A percentile compares a stretch with the other conserved stretches of the same genome.
Conservation (phyloP, 208 protist genomes). For the Trypanosoma rangeli region DNA sequence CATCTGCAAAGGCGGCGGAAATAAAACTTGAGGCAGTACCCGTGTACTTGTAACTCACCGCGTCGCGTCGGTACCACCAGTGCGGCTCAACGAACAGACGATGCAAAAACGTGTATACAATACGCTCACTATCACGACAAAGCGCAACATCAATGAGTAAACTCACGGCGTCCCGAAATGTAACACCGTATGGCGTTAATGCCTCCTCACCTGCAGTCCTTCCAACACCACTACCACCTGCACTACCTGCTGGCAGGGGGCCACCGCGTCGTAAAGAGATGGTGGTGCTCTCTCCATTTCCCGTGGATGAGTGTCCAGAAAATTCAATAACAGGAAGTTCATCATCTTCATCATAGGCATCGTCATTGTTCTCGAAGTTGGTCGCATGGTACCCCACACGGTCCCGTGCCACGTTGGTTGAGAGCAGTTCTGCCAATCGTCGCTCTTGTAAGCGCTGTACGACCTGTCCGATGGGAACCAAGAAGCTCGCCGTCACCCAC, state of each 20-base stretch:
- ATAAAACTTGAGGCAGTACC: slow-evolving; percentile 56
- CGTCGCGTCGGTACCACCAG: slow-evolving; percentile 62
- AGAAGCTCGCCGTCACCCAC: slow-evolving; percentile 75
- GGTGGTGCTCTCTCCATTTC: not conserved
- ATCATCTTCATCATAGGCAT: slow-evolving; percentile 1
- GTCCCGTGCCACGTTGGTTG: not conserved
- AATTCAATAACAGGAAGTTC: not conserved
- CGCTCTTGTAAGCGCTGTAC: slow-evolving; percentile 71
- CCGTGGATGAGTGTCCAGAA: not conserved
- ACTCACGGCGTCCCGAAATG: slow-evolving; percentile 42
- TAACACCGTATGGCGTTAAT: slow-evolving; percentile 4
- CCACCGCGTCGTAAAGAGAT: not conserved
- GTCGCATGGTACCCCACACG: not conserved
- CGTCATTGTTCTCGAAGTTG: not conserved
- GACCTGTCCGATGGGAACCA: slow-evolving; percentile 67
- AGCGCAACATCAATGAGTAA: slow-evolving; percentile 80
- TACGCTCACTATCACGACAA: slow-evolving; percentile 68
- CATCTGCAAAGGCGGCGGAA: slow-evolving; percentile 50
- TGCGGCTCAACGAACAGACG: slow-evolving; percentile 54
- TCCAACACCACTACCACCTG: not conserved
- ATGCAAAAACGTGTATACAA: slow-evolving; percentile 71
- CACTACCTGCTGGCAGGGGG: not conserved
- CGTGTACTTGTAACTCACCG: slow-evolving; percentile 19
- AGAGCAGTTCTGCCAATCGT: slow-evolving; percentile 41
- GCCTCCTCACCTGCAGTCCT: not conserved